Conservation (phyloP, 768 basidiomycete species). For the Kwoniella sp. region DNA sequence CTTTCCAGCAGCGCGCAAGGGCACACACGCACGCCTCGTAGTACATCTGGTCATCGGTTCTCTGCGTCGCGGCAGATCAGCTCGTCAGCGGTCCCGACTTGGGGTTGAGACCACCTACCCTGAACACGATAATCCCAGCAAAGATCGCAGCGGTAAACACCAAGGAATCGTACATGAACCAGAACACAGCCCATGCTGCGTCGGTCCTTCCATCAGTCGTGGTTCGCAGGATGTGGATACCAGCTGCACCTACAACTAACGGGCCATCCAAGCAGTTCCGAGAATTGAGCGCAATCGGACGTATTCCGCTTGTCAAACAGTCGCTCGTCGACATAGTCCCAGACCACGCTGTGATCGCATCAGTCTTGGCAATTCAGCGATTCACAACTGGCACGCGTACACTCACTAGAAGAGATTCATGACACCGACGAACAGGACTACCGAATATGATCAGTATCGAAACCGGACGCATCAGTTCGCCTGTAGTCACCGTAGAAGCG, state of each 20-base stretch:
- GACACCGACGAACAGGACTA: slow-evolving; percentile 42
- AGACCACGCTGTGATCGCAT: slow-evolving; percentile 60
- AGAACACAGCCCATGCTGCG: slow-evolving; percentile 76
- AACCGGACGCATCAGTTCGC: slow-evolving; percentile 37
- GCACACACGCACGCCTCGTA: slow-evolving; percentile 34
- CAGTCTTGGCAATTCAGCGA: no score
- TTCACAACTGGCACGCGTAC: no score
- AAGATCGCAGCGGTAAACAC: slow-evolving; percentile 73
- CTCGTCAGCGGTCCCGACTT: not conserved
- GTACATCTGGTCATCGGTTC: slow-evolving; percentile 45
- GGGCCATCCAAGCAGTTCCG: slow-evolving; percentile 58
- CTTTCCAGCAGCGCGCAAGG: not conserved
- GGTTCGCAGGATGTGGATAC: no score
- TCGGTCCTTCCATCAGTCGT: slow-evolving; percentile 2
- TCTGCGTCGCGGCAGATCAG: slow-evolving; percentile 8
- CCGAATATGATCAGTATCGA: not conserved
- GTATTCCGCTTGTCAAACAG: slow-evolving; percentile 93
- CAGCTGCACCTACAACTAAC: slow-evolving; percentile 36
- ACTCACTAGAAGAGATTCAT: slow-evolving; percentile 57
- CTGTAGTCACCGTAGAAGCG: slow-evolving; percentile 68
- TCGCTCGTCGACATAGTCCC: slow-evolving; percentile 91
- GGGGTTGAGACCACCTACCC: slow-evolving; percentile 57
- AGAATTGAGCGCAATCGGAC: slow-evolving; percentile 86
- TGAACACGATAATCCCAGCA: slow-evolving; percentile 77
- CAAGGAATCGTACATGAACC: slow-evolving; percentile 74